Evolutionary conservation across 345 rosid genomes (phyloP).

Genomic region (Hibiscus tridactylites): DNA sequence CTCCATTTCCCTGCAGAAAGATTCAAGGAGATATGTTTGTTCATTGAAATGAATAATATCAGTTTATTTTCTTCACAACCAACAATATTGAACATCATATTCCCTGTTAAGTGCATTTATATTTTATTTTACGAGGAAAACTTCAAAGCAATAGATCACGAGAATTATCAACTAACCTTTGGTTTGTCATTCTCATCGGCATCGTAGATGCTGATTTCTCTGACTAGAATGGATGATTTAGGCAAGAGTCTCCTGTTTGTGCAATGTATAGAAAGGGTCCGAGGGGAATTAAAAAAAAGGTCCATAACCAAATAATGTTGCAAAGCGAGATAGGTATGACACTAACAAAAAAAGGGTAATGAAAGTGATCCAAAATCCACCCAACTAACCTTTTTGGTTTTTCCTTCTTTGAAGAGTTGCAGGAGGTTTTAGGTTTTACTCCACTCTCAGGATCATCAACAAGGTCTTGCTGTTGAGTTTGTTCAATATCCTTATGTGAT

Average conservation of each 20-base stretch:
- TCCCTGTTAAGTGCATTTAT: not conserved
- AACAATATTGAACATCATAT: not conserved
- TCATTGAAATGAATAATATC: not conserved
- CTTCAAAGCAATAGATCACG: not conserved
- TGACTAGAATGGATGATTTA: slow-evolving; percentile 55
- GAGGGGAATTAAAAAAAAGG: too few species aligned
- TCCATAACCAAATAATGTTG: too few species aligned
- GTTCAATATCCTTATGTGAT: slow-evolving; percentile 15
- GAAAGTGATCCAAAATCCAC: not conserved
- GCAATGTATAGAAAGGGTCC: not conserved
- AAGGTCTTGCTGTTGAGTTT: not conserved
- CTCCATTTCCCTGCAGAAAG: slow-evolving; percentile 46
- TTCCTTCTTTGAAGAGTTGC: slow-evolving; percentile 16
- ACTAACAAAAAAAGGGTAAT: not conserved
- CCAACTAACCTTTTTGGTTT: slow-evolving; percentile 39
- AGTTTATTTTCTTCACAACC: not conserved
- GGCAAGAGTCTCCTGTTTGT: slow-evolving; percentile 70
- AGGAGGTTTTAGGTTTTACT: not conserved
- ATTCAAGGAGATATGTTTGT: not conserved
- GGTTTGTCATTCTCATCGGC: slow-evolving; percentile 58
- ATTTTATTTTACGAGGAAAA: not conserved
- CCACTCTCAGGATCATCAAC: slow-evolving; percentile 11
- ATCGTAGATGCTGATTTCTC: slow-evolving; percentile 46
- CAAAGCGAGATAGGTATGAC: too few species aligned
- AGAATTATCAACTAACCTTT: slow-evolving; percentile 36